These are phyloP conservation scores for Verticillium tricorpus DNA, from an alignment of 2,329 filamentous ascomycete species.

Conservation along the genomic window DNA sequence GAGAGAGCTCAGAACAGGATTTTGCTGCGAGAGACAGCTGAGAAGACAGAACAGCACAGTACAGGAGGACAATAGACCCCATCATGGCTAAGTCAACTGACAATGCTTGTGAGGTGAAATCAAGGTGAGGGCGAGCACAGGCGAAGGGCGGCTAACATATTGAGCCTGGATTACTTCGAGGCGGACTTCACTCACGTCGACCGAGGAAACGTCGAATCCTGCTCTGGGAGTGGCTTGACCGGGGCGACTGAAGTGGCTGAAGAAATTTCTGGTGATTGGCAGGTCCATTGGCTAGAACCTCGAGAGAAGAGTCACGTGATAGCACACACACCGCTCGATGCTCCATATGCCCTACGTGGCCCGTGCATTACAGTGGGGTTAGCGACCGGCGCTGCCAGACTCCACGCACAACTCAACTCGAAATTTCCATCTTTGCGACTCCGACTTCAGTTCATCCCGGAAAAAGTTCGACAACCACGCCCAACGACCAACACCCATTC, in stretches of 20 bases:
- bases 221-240: not conserved
- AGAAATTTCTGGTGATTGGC: not conserved
- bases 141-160: too few relatives aligned
- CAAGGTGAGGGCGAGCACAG: too few relatives aligned
- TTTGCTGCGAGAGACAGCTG: too few relatives aligned
- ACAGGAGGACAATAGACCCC: too few relatives aligned
- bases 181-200: too few relatives aligned
- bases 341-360: constrained; percentile 3
- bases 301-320: not conserved
- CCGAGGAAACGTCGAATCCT: not conserved
- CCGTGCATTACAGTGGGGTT: not conserved
- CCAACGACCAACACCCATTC: constrained; percentile 1
- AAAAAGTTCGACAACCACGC: constrained; percentile 9
- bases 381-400: constrained; percentile 1
- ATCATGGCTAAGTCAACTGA: too few relatives aligned
- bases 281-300: not conserved
- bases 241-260: not conserved
- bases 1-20: too few relatives aligned
- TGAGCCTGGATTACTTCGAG: too few relatives aligned
- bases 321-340: not conserved
- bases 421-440: not conserved
- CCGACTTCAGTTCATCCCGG: not conserved
- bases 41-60: not conserved
- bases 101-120: too few relatives aligned
- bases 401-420: not conserved